Evolutionary conservation across 1,139 yeast species (phyloP).

Genomic region (Debaryomyces udenii): DNA sequence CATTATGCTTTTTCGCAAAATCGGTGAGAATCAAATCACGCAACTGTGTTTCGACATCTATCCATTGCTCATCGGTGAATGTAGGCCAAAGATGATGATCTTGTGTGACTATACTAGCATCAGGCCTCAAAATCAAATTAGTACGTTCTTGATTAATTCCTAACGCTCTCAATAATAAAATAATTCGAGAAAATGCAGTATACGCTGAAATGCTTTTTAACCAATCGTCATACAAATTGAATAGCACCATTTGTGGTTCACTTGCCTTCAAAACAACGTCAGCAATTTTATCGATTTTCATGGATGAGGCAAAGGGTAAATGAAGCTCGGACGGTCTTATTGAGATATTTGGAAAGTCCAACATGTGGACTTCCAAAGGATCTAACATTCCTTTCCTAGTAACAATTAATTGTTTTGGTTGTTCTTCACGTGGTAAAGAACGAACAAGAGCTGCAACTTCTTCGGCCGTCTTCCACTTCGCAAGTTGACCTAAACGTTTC

Average conservation of each 20-base stretch:
- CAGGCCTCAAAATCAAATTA: constrained; percentile 76
- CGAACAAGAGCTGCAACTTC: constrained; percentile 91
- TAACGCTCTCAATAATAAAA: constrained; percentile 77
- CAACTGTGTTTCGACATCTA: constrained; percentile 80
- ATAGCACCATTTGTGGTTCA: constrained; percentile 90
- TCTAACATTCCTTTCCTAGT: constrained; percentile 91
- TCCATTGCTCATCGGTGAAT: constrained; percentile 87
- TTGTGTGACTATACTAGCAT: constrained; percentile 65
- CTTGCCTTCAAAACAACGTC: constrained; percentile 83
- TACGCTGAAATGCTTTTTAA: constrained; percentile 76
- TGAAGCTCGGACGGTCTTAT: constrained; percentile 88
- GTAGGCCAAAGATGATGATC: constrained; percentile 95
- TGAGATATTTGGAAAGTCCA: constrained; percentile 91
- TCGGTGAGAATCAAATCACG: constrained; percentile 87
- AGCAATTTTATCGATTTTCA: constrained; percentile 79
- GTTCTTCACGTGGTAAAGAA: constrained; percentile 90
- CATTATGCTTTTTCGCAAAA: constrained; percentile 82
- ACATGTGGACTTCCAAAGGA: constrained; percentile 95
- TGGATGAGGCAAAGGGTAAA: constrained; percentile 85
- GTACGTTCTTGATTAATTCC: constrained; percentile 79
- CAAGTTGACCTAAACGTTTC: constrained; percentile 87
- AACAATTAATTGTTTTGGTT: constrained; percentile 88
- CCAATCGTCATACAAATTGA: constrained; percentile 96
- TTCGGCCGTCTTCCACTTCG: constrained; percentile 98
- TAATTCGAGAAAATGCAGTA: constrained; percentile 90